Conservation (phyloP, 2,329 filamentous ascomycete genomes). For the Elsinoe fawcettii region DNA sequence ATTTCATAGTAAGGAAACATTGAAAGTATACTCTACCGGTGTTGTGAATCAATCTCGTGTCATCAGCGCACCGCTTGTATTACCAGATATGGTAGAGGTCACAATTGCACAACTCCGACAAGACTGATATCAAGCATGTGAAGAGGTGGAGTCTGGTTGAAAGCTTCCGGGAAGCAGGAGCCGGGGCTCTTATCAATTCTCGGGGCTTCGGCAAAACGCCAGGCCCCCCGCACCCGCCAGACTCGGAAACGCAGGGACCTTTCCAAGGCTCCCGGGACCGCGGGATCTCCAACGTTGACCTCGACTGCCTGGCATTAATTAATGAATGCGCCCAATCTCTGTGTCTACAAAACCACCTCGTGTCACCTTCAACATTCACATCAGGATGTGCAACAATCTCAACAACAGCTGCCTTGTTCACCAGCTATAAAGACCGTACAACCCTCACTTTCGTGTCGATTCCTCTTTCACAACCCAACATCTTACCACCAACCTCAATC, state of each 20-base stretch:
- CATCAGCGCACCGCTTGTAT: too few relatives aligned
- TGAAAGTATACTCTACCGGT: too few relatives aligned
- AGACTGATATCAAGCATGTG: not conserved
- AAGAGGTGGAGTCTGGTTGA: not conserved
- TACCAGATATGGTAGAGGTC: too few relatives aligned
- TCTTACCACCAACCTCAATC: not conserved
- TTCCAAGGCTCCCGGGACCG: not conserved
- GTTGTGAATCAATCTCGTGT: too few relatives aligned
- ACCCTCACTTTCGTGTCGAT: too few relatives aligned
- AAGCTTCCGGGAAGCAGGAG: not conserved
- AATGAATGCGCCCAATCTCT: not conserved
- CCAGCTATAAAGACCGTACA: not conserved
- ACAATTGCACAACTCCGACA: too few relatives aligned
- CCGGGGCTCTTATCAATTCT: not conserved
- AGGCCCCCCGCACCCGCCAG: not conserved
- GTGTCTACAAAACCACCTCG: not conserved
- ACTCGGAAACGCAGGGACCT: not conserved
- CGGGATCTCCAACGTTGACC: not conserved
- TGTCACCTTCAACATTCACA: not conserved
- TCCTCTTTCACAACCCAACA: not conserved
- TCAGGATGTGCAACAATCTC: not conserved
- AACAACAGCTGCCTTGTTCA: not conserved
- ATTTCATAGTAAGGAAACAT: too few relatives aligned
- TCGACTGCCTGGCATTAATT: conserved; percentile 1
- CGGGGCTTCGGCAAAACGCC: not conserved